These are phyloP conservation scores for Austropuccinia psidii DNA, from an alignment of 1,284 basidiomycete species.

Conservation along the genomic window DNA sequence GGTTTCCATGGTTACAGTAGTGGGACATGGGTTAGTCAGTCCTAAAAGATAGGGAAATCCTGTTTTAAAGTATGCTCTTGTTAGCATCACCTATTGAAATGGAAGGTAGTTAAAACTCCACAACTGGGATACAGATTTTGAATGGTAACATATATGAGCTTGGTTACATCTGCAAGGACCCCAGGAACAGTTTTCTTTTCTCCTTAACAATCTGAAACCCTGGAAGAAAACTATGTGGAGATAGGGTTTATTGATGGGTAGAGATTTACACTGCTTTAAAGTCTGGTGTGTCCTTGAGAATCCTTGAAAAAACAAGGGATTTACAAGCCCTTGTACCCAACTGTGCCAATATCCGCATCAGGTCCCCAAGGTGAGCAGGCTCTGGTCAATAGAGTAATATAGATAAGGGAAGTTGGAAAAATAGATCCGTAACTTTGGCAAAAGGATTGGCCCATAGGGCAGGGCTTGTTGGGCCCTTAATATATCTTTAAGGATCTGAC, in stretches of 20 bases:
- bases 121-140: constrained; percentile 58
- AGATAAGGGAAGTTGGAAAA: constrained; percentile 58
- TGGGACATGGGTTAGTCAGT: constrained; percentile 59
- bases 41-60: constrained; percentile 60
- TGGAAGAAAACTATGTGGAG: constrained; percentile 58
- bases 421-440: constrained; percentile 58
- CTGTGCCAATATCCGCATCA: constrained; percentile 59
- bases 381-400: constrained; percentile 59
- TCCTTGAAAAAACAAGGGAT: constrained; percentile 60
- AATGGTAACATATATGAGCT: constrained; percentile 57
- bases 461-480: constrained; percentile 54
- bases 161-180: constrained; percentile 56
- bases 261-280: constrained; percentile 56
- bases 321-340: constrained; percentile 55
- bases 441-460: constrained; percentile 59
- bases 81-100: constrained; percentile 56
- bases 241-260: constrained; percentile 56
- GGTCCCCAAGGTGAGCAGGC: constrained; percentile 59
- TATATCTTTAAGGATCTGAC: constrained; percentile 46
- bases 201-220: constrained; percentile 56
- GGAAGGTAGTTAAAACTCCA: constrained; percentile 59
- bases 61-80: constrained; percentile 55
- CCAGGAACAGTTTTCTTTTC: constrained; percentile 60
- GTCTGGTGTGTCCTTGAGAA: constrained; percentile 56
- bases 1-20: constrained; percentile 59